Percentiles rank a stretch among this genome's conserved stretches.
Conservation (phyloP, 176 grass and related monocot species). For the Melocanna baccifera region DNA sequence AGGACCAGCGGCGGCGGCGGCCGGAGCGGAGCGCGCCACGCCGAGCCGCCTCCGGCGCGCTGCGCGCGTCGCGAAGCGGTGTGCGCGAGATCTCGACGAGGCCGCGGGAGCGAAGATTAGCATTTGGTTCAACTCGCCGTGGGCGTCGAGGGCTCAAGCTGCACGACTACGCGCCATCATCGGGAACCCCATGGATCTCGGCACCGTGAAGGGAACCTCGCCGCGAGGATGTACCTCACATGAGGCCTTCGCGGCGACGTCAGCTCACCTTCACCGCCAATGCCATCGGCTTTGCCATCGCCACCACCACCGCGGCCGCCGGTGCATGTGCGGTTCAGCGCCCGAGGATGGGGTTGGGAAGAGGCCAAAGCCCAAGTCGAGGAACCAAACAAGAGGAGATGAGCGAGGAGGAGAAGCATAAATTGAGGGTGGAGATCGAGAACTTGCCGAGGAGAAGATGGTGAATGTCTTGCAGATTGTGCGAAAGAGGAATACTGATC, state of each 20-base stretch:
- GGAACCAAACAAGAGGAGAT: slow-evolving; percentile 65
- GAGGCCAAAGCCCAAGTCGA: slow-evolving; percentile 75
- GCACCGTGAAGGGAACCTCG: slow-evolving; percentile 72
- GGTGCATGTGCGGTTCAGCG: neutral
- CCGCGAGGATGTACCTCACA: slow-evolving; percentile 52
- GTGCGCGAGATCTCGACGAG: slow-evolving; percentile 62
- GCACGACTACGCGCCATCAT: slow-evolving; percentile 84
- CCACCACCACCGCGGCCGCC: neutral
- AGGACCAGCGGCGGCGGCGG: neutral
- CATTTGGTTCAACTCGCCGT: slow-evolving; percentile 80
- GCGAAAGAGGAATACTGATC: too few relatives aligned
- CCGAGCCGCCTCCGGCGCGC: slow-evolving; percentile 7
- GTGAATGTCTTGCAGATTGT: too few relatives aligned
- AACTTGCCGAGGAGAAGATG: too few relatives aligned
- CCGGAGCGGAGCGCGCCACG: neutral
- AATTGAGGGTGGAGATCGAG: too few relatives aligned
- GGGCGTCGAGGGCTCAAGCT: slow-evolving; percentile 65
- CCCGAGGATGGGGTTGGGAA: slow-evolving; percentile 33
- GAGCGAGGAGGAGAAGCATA: slow-evolving; percentile 74
- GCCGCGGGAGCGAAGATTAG: slow-evolving; percentile 63
- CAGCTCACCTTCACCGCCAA: slow-evolving; percentile 58
- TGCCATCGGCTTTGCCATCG: neutral
- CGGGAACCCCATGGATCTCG: slow-evolving; percentile 85
- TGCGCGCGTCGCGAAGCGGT: slow-evolving; percentile 50
- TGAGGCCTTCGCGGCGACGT: slow-evolving; percentile 63